A percentile compares a stretch with the other conserved stretches of the same genome.
phyloP scores from a whole-genome alignment of 2,329 filamentous ascomycete genomes.

The Alternaria viburni region DNA sequence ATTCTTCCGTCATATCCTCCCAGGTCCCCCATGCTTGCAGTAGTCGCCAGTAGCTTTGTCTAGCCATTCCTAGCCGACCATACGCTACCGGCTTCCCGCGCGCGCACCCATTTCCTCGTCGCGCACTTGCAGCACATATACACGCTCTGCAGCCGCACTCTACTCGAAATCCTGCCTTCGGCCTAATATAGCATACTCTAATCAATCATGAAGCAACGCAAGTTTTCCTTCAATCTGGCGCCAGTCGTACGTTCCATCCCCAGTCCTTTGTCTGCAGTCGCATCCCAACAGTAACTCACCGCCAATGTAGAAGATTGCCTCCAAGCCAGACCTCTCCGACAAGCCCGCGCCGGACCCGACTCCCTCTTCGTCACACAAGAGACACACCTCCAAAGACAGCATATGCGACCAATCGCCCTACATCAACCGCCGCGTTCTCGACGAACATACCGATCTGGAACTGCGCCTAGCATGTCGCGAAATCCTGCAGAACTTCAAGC shows the following conservation, averaged over 20 bases:
- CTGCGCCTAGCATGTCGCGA: conserved; percentile 55
- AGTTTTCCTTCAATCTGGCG: conserved; percentile 54
- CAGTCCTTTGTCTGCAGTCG: background rate
- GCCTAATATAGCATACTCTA: background rate
- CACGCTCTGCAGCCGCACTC: background rate
- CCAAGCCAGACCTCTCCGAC: conserved; percentile 38
- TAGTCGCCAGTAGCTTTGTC: conserved; percentile 6
- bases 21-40: background rate
- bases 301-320: conserved; percentile 40
- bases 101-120: conserved; percentile 2
- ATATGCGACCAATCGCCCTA: conserved; percentile 49
- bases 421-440: conserved; percentile 53
- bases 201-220: conserved; percentile 47
- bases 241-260: conserved; percentile 46
- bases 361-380: conserved; percentile 24
- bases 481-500: conserved; percentile 52
- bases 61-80: conserved; percentile 15
- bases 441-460: conserved; percentile 51
- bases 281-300: background rate
- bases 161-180: background rate
- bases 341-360: conserved; percentile 37
- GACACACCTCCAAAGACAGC: conserved; percentile 40
- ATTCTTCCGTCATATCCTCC: background rate
- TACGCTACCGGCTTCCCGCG: background rate
- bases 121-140: background rate